phyloP scores from a whole-genome alignment of 345 rosid species.

The Syzygium oleosum region DNA sequence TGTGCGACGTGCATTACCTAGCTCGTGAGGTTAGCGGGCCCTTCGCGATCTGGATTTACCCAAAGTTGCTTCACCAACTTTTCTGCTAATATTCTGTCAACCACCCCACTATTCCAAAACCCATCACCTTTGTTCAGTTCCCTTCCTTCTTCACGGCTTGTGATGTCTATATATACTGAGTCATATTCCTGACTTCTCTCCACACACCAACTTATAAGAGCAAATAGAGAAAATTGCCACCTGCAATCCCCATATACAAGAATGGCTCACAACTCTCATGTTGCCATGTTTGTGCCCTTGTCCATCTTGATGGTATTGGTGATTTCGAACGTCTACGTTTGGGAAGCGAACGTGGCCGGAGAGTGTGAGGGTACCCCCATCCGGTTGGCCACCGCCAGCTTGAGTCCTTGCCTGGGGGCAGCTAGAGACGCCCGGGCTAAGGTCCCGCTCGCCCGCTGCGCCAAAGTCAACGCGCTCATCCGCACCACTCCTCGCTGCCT shows the following conservation, averaged over 20 bases:
- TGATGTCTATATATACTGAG: not conserved
- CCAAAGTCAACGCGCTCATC: conserved; percentile 53
- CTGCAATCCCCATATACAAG: not conserved
- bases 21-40: not conserved
- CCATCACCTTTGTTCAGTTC: not conserved
- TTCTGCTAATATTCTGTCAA: not conserved
- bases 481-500: conserved; percentile 63
- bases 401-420: conserved; percentile 68
- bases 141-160: not conserved
- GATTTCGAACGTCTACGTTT: not conserved
- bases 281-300: not conserved
- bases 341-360: conserved; percentile 16
- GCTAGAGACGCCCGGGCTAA: conserved; percentile 35
- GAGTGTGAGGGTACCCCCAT: conserved; percentile 71
- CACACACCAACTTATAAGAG: not conserved
- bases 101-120: conserved; percentile 2
- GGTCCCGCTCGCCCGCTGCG: conserved; percentile 60
- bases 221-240: not conserved
- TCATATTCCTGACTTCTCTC: not conserved
- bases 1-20: not conserved
- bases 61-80: not conserved
- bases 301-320: not conserved
- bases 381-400: conserved; percentile 52
- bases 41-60: not conserved
- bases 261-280: not conserved